Evolutionary conservation across 495 filamentous ascomycete genomes (phyloP), one percentile per base, ranked within the genome.

Genomic region (Aspergillus cavernicola): DNA sequence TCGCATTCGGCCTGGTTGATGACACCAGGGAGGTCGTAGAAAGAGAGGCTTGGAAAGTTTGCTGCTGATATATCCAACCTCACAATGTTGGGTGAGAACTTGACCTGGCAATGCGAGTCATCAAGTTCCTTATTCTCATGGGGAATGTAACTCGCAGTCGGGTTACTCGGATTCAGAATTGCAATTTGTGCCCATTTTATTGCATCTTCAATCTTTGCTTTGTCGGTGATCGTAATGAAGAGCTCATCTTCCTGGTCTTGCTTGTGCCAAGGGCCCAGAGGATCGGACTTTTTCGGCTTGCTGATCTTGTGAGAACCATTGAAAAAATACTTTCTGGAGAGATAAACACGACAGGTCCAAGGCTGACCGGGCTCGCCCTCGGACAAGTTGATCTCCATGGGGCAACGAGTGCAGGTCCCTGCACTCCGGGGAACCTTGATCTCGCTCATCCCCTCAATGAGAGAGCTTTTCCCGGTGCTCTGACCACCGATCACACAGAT

Each of bases 401-500:
- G 88, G 50, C 88, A 92, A 0, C 87, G 66, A 0, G 90, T 95
- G 59, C 90, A 93, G 0, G 84, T 86, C 0, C 83, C 86, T 0
- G 77, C 74, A 51, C 75, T 79, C 2, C 87, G 73, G 0, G 90
- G 90, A 0, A 92, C 79, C 44, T 82, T 83, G 42, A 95, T 85
- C n/a, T 84, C 87, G 1, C 85, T 84, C 29, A 93, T 83, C 0
- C 84, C 87, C 24, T 90, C 88, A 65, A 95, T 89, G 0, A 95
- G 67, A 2, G 85, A 90, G 3, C 80, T 85, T 57, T 95, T 95
- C 0, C 90, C 90, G 0, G 89, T 82, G 3, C 80, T 85, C 55
- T 95, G 90, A 50, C 93, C 89, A 1, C 90, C 90, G 1, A 92
- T 82, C 0, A 91, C 80, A 11, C 88, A 87, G 13, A 93, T 78